Conservation (phyloP, 2,329 filamentous ascomycete species). For the Neofusicoccum ribis region DNA sequence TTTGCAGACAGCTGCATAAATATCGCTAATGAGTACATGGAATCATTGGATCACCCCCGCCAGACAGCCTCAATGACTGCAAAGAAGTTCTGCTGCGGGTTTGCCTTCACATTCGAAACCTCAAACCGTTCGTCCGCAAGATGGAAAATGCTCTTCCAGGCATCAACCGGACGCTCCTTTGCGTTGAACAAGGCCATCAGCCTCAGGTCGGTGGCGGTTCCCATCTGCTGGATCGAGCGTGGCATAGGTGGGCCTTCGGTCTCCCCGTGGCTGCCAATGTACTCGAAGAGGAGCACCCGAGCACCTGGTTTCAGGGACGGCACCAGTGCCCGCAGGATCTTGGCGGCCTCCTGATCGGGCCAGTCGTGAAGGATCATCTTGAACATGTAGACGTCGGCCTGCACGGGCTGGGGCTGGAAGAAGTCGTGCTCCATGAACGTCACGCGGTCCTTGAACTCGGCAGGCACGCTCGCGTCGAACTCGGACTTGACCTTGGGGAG, state of each 20-base stretch:
- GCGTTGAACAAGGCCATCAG: conserved; percentile 55
- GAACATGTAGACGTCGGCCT: conserved; percentile 25
- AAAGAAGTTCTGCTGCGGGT: conserved; percentile 24
- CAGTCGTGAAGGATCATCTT: conserved; percentile 40
- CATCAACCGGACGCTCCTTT: conserved; percentile 48
- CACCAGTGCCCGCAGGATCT: conserved; percentile 48
- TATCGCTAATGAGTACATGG: too few species aligned
- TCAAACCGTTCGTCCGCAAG: conserved; percentile 49
- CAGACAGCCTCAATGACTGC: conserved; percentile 33
- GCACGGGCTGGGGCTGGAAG: neutral
- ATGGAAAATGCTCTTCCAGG: conserved; percentile 49
- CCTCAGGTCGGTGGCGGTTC: conserved; percentile 47
- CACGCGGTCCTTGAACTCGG: neutral
- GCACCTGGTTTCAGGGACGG: conserved; percentile 51
- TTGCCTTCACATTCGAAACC: conserved; percentile 31
- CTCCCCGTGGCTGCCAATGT: conserved; percentile 30
- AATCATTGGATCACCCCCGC: conserved; percentile 17
- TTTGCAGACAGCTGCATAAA: too few species aligned
- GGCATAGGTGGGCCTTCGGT: too few species aligned
- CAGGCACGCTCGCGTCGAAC: neutral
- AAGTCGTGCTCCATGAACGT: neutral
- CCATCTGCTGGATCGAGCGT: conserved; percentile 7
- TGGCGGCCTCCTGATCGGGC: conserved; percentile 34
- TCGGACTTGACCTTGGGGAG: conserved; percentile 21
- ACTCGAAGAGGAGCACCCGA: conserved; percentile 46